A percentile compares a stretch with the other conserved stretches of the same genome.
These are phyloP conservation scores for Alternaria ventricosa DNA, from an alignment of 2,329 filamentous ascomycete species.

Conservation along the genomic window DNA sequence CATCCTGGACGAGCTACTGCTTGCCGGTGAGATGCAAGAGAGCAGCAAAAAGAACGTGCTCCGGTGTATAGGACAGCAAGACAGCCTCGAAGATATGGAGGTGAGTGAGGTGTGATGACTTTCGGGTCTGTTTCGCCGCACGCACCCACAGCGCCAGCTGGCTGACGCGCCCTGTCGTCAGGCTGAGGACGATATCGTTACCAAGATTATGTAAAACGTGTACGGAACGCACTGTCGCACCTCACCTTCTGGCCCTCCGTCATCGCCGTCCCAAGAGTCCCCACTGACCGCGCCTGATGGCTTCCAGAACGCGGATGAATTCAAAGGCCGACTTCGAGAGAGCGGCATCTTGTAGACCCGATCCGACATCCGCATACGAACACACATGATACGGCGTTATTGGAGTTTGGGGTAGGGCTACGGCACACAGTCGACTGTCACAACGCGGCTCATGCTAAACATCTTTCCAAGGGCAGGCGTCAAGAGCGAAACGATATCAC, in stretches of 20 bases:
- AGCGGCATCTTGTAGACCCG: constrained; percentile 39
- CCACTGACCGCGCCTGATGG: constrained; percentile 38
- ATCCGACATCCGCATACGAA: constrained; percentile 8
- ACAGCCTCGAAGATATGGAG: constrained; percentile 99
- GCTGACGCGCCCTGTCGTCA: constrained; percentile 59
- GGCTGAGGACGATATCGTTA: constrained; percentile 85
- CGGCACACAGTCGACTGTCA: constrained; percentile 31
- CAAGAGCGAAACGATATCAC: constrained; percentile 17
- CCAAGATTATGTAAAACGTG: constrained; percentile 76
- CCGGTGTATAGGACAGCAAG: constrained; percentile 94
- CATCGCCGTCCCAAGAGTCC: constrained; percentile 19
- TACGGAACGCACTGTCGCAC: constrained; percentile 17
- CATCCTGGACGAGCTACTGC: constrained; percentile 92
- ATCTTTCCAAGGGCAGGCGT: constrained; percentile 24
- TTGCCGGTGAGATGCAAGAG: constrained; percentile 97
- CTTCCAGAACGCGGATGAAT: constrained; percentile 40
- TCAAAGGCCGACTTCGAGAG: constrained; percentile 38
- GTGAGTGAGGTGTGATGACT: constrained; percentile 65
- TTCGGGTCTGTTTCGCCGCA: constrained; percentile 23
- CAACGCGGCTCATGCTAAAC: constrained; percentile 30
- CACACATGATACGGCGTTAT: constrained; percentile 33
- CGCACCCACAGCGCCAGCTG: constrained; percentile 33
- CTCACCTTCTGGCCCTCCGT: constrained; percentile 12
- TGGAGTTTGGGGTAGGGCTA: constrained; percentile 22
- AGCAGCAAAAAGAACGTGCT: constrained; percentile 99